A percentile compares a stretch with the other conserved stretches of the same genome.
phyloP scores from a whole-genome alignment of 2,329 filamentous ascomycete genomes.

The Apiospora rasikravindrae region DNA sequence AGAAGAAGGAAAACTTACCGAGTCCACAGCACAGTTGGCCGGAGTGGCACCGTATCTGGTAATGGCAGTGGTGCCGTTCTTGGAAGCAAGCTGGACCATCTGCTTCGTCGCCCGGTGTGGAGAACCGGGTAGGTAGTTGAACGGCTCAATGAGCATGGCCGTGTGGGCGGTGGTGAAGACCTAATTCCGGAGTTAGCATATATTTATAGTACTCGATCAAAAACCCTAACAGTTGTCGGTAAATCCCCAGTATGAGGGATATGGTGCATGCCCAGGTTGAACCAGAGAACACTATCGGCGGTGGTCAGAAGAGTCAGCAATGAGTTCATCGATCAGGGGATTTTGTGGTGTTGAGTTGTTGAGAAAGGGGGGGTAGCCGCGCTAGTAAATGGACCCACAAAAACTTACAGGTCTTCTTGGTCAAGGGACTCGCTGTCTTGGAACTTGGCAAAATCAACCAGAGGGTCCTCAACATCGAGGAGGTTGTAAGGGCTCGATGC shows the following conservation, averaged over 20 bases:
- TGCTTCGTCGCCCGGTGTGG: slow-evolving; percentile 1
- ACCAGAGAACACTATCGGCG: neutral
- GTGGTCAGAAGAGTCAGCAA: neutral
- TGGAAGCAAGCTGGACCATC: neutral
- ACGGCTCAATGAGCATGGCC: slow-evolving; percentile 1
- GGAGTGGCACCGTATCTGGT: slow-evolving; percentile 1
- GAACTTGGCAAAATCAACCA: slow-evolving; percentile 43
- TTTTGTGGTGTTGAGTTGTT: too few species aligned
- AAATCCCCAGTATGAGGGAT: neutral
- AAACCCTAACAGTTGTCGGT: neutral
- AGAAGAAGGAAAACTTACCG: neutral
- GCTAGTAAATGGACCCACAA: neutral
- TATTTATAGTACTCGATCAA: too few species aligned
- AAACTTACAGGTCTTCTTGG: neutral
- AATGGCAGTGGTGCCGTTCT: slow-evolving; percentile 2
- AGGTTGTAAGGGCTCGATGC: slow-evolving; percentile 44
- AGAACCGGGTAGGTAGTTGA: neutral
- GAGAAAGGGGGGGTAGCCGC: too few species aligned
- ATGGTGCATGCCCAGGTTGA: slow-evolving; percentile 1
- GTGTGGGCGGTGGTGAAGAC: neutral
- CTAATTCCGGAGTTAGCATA: too few species aligned
- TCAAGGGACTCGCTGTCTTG: neutral
- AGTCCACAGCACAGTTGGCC: neutral
- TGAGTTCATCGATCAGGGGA: neutral
- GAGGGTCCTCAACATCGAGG: slow-evolving; percentile 42